Evolutionary conservation across 2,329 filamentous ascomycete species (phyloP).

Genomic region (Helotiales sp.): DNA sequence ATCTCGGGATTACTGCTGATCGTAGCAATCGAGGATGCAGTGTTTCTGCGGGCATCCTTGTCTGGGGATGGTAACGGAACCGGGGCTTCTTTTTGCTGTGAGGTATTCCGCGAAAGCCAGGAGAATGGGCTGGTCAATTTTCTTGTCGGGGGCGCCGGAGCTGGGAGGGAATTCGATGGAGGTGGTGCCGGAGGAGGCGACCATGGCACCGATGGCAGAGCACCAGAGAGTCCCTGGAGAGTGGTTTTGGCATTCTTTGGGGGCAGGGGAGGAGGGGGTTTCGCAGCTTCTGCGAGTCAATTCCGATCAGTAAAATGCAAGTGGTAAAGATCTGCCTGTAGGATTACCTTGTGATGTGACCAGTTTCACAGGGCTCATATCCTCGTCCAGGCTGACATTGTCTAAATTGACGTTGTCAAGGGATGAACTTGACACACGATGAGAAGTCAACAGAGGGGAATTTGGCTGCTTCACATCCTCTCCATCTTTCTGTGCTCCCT

Average conservation of each 20-base stretch:
- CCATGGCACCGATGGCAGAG: conserved; percentile 76
- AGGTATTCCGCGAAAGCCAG: conserved; percentile 76
- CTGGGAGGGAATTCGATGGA: conserved; percentile 32
- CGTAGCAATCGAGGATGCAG: conserved; percentile 79
- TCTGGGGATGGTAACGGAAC: conserved; percentile 50
- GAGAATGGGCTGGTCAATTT: conserved; percentile 89
- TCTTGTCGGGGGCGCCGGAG: conserved; percentile 50
- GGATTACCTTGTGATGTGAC: conserved; percentile 27
- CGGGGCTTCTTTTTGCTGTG: conserved; percentile 59
- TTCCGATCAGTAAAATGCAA: not conserved
- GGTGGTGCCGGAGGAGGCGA: conserved; percentile 56
- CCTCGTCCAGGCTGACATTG: conserved; percentile 58
- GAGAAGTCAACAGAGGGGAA: conserved; percentile 53
- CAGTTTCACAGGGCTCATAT: conserved; percentile 23
- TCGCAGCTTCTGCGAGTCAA: conserved; percentile 35
- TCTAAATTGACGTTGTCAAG: conserved; percentile 63
- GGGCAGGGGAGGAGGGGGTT: conserved; percentile 42
- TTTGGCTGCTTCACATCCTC: conserved; percentile 45
- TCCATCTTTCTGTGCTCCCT: conserved; percentile 38
- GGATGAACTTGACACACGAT: conserved; percentile 60
- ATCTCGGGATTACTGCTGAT: conserved; percentile 81
- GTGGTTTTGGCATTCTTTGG: conserved; percentile 42
- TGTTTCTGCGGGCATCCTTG: conserved; percentile 67
- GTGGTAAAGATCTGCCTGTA: not conserved
- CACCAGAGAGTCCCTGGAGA: conserved; percentile 72